A percentile compares a stretch with the other conserved stretches of the same genome.
phyloP scores from a whole-genome alignment of 2,329 filamentous ascomycete species.

The Fusarium duplospermum region DNA sequence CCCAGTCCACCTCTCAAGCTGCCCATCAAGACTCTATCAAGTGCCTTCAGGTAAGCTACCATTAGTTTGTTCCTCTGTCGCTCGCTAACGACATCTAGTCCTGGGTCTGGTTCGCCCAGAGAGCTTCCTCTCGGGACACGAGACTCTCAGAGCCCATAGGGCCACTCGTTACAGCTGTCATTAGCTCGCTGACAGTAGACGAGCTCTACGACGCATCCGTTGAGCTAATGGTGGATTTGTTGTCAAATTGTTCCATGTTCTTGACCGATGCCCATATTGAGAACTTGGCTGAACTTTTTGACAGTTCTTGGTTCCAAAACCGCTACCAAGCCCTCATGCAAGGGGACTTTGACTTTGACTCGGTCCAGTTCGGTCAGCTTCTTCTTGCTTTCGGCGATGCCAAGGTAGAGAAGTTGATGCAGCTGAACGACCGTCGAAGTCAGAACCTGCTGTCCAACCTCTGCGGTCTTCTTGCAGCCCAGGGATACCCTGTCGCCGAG shows the following conservation, averaged over 20 bases:
- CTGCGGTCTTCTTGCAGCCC: conserved; percentile 73
- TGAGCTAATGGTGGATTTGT: conserved; percentile 73
- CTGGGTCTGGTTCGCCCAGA: conserved; percentile 80
- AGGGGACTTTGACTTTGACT: conserved; percentile 73
- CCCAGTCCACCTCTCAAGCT: conserved; percentile 43
- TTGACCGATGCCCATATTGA: conserved; percentile 69
- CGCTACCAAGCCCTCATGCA: conserved; percentile 66
- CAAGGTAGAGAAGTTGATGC: conserved; percentile 69
- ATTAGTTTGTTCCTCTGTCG: not conserved
- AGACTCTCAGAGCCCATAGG: conserved; percentile 70
- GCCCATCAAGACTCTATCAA: conserved; percentile 67
- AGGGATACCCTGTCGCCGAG: conserved; percentile 76
- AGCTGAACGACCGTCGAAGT: conserved; percentile 61
- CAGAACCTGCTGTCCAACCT: conserved; percentile 67
- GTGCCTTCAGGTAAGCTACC: conserved; percentile 65
- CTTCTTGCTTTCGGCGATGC: conserved; percentile 77
- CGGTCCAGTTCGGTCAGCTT: conserved; percentile 73
- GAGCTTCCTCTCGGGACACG: conserved; percentile 67
- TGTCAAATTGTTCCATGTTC: conserved; percentile 74
- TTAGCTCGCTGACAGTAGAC: conserved; percentile 70
- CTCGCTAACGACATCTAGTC: conserved; percentile 57
- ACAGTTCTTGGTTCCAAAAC: conserved; percentile 67
- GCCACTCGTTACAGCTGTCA: conserved; percentile 67
- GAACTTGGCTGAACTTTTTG: conserved; percentile 68
- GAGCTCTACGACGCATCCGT: conserved; percentile 69